phyloP scores from a whole-genome alignment of 148 eudicot genomes.

The Tetragonia tetragonoides region DNA sequence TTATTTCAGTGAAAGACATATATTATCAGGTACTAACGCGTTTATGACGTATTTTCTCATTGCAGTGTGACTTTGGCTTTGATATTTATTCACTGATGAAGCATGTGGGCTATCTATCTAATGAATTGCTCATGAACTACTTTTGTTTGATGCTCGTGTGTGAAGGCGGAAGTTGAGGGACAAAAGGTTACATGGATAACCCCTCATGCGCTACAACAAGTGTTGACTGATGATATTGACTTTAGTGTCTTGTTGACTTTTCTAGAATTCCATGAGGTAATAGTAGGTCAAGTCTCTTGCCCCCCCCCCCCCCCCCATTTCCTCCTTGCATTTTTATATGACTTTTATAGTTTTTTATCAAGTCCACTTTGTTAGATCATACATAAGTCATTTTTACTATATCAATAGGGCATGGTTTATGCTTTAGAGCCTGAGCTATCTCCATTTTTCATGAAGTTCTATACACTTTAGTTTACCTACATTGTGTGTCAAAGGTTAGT shows the following conservation, averaged over 20 bases:
- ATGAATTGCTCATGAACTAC: no score
- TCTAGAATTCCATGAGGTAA: constrained; percentile 88
- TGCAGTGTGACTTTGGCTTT: neutral
- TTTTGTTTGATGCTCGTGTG: constrained; percentile 5
- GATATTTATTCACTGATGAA: neutral
- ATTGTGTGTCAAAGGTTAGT: neutral
- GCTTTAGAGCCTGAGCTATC: neutral
- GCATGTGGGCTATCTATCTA: neutral
- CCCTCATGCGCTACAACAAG: constrained; percentile 95
- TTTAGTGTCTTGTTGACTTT: constrained; percentile 76
- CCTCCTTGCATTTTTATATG: neutral
- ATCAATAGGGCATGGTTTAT: neutral
- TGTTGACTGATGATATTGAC: constrained; percentile 82
- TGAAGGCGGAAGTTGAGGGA: constrained; percentile 84
- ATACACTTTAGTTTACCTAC: neutral
- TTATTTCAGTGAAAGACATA: constrained; percentile 92
- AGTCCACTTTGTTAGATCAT: neutral
- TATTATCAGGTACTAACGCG: constrained; percentile 71
- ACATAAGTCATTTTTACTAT: no score
- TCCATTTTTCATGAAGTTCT: neutral
- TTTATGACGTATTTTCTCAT: no score
- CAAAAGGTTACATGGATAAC: constrained; percentile 92
- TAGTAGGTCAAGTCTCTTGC: neutral
- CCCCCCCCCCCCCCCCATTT: no score
- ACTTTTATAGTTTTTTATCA: neutral